Percentiles rank a stretch among this genome's conserved stretches.
Conservation (phyloP, 345 rosid genomes). For the Lenwebbia sp. region DNA sequence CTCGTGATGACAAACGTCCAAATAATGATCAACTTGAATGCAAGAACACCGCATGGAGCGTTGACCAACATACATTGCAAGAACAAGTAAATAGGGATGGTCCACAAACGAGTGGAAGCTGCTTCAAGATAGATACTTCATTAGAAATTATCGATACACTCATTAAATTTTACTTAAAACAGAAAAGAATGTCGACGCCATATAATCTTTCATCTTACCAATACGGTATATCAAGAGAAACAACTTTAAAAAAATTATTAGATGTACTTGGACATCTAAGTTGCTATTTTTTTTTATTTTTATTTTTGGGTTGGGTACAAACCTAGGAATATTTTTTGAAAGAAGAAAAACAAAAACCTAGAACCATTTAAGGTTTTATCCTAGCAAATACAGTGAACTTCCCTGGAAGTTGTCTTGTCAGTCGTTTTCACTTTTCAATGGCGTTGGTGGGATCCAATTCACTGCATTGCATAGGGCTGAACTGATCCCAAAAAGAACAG, state of each 20-base stretch:
- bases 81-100: neutral
- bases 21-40: neutral
- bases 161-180: neutral
- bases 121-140: neutral
- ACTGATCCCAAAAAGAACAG: neutral
- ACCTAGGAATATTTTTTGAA: neutral
- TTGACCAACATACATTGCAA: neutral
- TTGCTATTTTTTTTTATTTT: neutral
- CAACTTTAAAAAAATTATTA: neutral
- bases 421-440: neutral
- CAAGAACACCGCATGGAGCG: neutral
- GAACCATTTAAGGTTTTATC: neutral
- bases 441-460: neutral
- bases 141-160: neutral
- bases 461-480: neutral
- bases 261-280: neutral
- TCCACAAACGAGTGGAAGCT: neutral
- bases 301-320: neutral
- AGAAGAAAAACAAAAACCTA: no score
- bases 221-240: neutral
- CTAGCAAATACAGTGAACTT: neutral
- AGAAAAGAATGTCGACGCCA: accelerated
- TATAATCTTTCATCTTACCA: neutral
- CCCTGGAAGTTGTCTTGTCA: neutral
- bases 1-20: neutral